Base-by-base conservation (phyloP, 1,284 basidiomycete genomes). In the Psilocybe mexicana region DNA sequence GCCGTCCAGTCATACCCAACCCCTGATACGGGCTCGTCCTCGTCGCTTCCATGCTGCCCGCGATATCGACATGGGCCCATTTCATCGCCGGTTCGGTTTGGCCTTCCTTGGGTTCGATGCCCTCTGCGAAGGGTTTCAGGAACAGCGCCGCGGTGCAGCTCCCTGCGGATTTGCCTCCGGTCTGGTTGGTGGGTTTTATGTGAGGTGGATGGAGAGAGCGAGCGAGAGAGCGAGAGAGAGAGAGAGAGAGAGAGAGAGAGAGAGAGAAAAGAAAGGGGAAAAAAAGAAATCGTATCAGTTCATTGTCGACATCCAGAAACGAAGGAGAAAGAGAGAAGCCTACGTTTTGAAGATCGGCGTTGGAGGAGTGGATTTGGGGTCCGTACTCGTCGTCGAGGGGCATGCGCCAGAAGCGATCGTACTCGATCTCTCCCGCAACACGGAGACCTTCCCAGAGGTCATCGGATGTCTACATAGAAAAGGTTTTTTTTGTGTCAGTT, bases 11-110 rank as follows among this genome's bases (percentile, higher is more conserved):
- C 86, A 94, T 87, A 2, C 89, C 90, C 61, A 79, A 85, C 69
- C 85, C 85, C 70, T 87, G 81, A 72, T 94, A 94, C 2, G 81
- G 78, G 2, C 75, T 77, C 23, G 82, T 70, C 55, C 84, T 72
- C 12, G 81, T 84, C 46, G 80, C 79, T 72, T 90, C 88, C 90
- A 93, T 93, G 35, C 82, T 77, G 12, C 93, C 92, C 11, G 91
- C 93, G 60, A 94, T 94, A 69, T 95, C 94, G 38, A 93, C 73
- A 71, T 94, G 92, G 2, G 91, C 92, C 89, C 90, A 93, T 57
- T 82, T 80, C 63, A 88, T 69, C 8, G 74, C 70, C 8, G 85
- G 77, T 53, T 77, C 76, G 18, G 18, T 18, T 53, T 80, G 71
- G 6, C 78, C 79, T 10, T 76, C 72, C 57, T 77, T 74, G 23